phyloP scores from a whole-genome alignment of 1,284 basidiomycete genomes.

The Pseudozyma tsukubaensis region DNA sequence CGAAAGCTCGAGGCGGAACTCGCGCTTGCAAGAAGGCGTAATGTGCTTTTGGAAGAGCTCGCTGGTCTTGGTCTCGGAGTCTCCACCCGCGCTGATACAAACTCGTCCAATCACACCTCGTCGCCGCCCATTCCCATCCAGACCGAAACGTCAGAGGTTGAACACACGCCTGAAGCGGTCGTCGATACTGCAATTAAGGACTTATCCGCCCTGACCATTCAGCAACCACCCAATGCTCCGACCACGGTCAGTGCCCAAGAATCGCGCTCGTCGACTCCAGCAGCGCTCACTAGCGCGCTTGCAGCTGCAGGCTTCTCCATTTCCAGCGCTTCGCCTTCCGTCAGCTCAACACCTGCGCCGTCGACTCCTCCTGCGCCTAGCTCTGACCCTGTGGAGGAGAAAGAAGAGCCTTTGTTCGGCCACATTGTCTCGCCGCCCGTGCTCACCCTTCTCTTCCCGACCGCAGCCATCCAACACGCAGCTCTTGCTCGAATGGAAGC shows the following conservation, averaged over 20 bases:
- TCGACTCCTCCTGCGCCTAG: constrained; percentile 6
- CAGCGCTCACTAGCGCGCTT: constrained; percentile 15
- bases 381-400: constrained; percentile 3
- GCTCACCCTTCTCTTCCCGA: constrained; percentile 60
- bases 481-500: constrained; percentile 62
- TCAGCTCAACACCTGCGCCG: constrained; percentile 12
- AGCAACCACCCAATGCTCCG: not conserved
- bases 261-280: constrained; percentile 10
- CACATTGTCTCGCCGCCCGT: constrained; percentile 49
- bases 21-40: constrained; percentile 35
- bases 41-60: constrained; percentile 38
- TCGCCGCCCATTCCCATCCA: not conserved
- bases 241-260: constrained; percentile 1
- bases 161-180: not conserved
- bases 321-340: constrained; percentile 4
- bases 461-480: constrained; percentile 50
- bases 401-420: constrained; percentile 33
- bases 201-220: constrained; percentile 17
- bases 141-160: not conserved
- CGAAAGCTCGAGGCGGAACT: constrained; percentile 44
- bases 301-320: constrained; percentile 29
- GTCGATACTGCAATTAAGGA: constrained; percentile 3
- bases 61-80: constrained; percentile 39
- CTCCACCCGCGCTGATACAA: constrained; percentile 11
- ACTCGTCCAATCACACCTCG: not conserved